phyloP scores from a whole-genome alignment of 2,329 filamentous ascomycete genomes.

The Cladosporium sp. region DNA sequence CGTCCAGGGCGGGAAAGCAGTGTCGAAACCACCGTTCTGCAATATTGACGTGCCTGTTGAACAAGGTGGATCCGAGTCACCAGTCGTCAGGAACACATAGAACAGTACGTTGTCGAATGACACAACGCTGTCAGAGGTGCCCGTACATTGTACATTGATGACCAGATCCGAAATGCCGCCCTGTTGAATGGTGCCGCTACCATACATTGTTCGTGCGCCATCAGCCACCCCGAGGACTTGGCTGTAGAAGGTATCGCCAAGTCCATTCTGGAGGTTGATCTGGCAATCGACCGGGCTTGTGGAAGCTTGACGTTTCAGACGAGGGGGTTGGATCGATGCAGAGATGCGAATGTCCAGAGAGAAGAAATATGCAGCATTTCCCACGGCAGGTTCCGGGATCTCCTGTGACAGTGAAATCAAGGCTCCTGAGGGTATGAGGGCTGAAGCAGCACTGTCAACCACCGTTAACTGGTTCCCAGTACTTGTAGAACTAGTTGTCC shows the following conservation, averaged over 20 bases:
- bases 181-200: constrained; percentile 2
- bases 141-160: not conserved
- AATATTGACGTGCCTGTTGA: not conserved
- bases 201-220: not conserved
- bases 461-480: not conserved
- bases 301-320: not conserved
- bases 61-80: not conserved
- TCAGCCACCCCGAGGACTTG: not conserved
- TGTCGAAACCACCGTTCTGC: constrained; percentile 10
- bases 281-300: not conserved
- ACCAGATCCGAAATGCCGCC: not conserved
- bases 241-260: constrained; percentile 3
- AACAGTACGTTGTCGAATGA: constrained; percentile 6
- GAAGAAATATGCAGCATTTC: constrained; percentile 5
- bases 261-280: not conserved
- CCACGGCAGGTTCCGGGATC: not conserved
- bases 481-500: not conserved
- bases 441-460: not conserved
- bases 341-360: not conserved
- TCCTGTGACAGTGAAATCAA: not conserved
- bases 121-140: not conserved
- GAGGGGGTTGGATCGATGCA: not conserved
- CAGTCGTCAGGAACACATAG: not conserved
- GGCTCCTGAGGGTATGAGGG: not conserved
- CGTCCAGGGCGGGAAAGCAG: not conserved